phyloP scores from a whole-genome alignment of 1,139 yeast genomes.

The Blastobotrys malaysiensis region DNA sequence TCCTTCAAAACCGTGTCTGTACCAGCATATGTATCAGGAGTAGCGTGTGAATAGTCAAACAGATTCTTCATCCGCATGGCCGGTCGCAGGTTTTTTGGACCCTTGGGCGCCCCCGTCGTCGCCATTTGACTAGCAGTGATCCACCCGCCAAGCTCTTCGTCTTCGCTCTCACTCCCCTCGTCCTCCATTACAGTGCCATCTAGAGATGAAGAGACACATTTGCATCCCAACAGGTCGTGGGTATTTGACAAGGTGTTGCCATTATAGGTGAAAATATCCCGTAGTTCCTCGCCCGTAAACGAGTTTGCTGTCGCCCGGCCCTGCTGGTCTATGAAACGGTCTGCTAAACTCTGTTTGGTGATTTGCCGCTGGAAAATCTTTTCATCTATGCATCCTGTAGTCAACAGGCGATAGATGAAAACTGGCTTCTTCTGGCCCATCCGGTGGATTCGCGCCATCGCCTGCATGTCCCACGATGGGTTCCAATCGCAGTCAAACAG shows the following conservation, averaged over 20 bases:
- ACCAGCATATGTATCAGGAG: slow-evolving; percentile 34
- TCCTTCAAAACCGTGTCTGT: slow-evolving; percentile 7
- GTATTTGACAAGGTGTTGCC: slow-evolving; percentile 59
- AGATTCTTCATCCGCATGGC: slow-evolving; percentile 46
- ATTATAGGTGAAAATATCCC: slow-evolving; percentile 64
- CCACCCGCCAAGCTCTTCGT: slow-evolving; percentile 36
- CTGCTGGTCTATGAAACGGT: slow-evolving; percentile 57
- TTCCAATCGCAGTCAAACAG: slow-evolving; percentile 93
- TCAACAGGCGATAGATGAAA: slow-evolving; percentile 65
- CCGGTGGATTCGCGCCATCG: slow-evolving; percentile 92
- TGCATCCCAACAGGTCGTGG: slow-evolving; percentile 76
- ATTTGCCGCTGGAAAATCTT: slow-evolving; percentile 92
- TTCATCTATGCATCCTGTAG: slow-evolving; percentile 87
- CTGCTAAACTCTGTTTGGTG: slow-evolving; percentile 75
- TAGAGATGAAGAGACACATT: slow-evolving; percentile 37
- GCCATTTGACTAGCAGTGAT: slow-evolving; percentile 40
- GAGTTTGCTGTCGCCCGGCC: slow-evolving; percentile 28
- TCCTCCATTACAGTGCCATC: slow-evolving; percentile 13
- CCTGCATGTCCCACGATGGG: slow-evolving; percentile 88
- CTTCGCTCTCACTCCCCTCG: slow-evolving; percentile 19
- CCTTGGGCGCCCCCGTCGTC: slow-evolving; percentile 28
- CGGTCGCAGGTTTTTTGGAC: slow-evolving; percentile 22
- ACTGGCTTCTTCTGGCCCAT: slow-evolving; percentile 86
- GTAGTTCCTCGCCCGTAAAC: slow-evolving; percentile 52
- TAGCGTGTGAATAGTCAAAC: slow-evolving; percentile 55